These are phyloP conservation scores for Leonotis leonurus DNA, from an alignment of 257 asterid genomes.

Conservation along the genomic window DNA sequence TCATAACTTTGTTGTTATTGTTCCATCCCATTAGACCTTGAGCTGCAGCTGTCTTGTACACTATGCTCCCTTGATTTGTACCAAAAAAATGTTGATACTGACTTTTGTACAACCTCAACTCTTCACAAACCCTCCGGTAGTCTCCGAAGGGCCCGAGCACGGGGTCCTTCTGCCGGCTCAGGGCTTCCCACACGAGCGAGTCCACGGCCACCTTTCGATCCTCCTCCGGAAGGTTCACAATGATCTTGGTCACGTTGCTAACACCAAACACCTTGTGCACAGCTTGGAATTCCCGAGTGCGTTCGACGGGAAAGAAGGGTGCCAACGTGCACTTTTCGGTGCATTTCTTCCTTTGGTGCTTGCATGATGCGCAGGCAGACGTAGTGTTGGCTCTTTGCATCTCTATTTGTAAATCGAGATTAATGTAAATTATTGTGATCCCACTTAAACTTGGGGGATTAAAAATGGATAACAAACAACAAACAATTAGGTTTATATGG, in stretches of 20 bases:
- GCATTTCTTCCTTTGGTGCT: conserved; percentile 89
- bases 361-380: conserved; percentile 92
- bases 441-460: conserved; percentile 9
- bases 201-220: conserved; percentile 50
- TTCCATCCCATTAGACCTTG: conserved; percentile 43
- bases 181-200: conserved; percentile 80
- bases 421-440: background rate
- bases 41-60: conserved; percentile 27
- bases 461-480: background rate
- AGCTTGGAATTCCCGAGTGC: conserved; percentile 58
- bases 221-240: conserved; percentile 40
- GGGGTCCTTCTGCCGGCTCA: conserved; percentile 56
- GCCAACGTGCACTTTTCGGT: conserved; percentile 64
- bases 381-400: conserved; percentile 34
- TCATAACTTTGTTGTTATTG: conserved; percentile 17
- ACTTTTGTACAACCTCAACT: conserved; percentile 44
- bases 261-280: conserved; percentile 82
- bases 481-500: conserved; percentile 9
- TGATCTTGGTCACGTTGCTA: conserved; percentile 55
- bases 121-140: conserved; percentile 47
- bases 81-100: conserved; percentile 34
- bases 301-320: conserved; percentile 54
- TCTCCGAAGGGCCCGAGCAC: conserved; percentile 61
- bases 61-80: conserved; percentile 27
- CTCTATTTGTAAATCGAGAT: background rate